A percentile compares a stretch with the other conserved stretches of the same genome.
phyloP scores from a whole-genome alignment of 352 stramenopile species.

The Blastocystis sp. region DNA sequence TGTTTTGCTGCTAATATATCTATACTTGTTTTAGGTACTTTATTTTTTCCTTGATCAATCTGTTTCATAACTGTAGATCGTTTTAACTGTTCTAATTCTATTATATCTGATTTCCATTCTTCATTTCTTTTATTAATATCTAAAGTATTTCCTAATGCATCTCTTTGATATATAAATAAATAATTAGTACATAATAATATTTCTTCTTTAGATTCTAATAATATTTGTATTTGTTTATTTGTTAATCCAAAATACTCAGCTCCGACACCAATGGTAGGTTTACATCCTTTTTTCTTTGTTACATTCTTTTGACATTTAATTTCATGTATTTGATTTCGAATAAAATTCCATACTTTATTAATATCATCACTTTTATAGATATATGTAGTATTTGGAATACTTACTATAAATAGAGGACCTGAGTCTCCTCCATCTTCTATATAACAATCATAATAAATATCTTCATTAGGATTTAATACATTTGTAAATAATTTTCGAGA shows the following conservation, averaged over 20 bases:
- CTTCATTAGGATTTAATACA: not conserved
- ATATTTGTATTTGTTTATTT: not conserved
- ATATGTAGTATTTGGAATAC: not conserved
- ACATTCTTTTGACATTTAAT: not conserved
- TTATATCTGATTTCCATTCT: not conserved
- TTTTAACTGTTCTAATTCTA: not conserved
- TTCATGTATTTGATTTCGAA: not conserved
- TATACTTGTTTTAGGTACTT: not conserved
- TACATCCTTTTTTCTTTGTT: not conserved
- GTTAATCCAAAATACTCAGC: slow-evolving; percentile 18
- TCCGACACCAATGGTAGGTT: not conserved
- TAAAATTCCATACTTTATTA: not conserved
- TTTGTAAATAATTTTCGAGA: slow-evolving; percentile 13
- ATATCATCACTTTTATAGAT: slow-evolving; percentile 10
- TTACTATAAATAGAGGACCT: slow-evolving; percentile 4
- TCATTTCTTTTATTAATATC: not conserved
- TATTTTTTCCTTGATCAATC: not conserved
- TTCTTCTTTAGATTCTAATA: not conserved
- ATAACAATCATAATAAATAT: slow-evolving; percentile 18
- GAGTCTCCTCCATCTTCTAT: slow-evolving; percentile 29
- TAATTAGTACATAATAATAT: slow-evolving; percentile 11
- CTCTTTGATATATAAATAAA: slow-evolving; percentile 8
- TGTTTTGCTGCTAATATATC: not conserved
- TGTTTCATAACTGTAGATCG: not conserved
- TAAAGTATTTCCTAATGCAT: not conserved